Conservation (phyloP, 495 filamentous ascomycete genomes). For the Acidiella bohemica region DNA sequence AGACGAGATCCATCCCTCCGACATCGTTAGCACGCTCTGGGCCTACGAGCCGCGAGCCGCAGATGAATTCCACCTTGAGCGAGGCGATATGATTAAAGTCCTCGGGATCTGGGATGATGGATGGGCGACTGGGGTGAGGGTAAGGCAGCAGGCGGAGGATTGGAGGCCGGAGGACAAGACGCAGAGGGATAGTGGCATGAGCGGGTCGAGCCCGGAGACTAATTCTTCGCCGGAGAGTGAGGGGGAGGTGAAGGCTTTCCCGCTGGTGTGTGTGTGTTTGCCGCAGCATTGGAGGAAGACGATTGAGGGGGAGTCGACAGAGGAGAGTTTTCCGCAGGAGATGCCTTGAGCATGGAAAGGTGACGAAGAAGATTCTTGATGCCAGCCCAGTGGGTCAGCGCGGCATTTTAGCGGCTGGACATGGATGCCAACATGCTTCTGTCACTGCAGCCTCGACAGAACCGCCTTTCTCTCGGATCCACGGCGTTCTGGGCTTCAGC, state of each 20-base stretch:
- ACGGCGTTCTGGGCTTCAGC: too few species aligned
- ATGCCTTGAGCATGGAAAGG: slow-evolving; percentile 8
- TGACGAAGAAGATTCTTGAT: too few species aligned
- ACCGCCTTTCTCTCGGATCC: too few species aligned
- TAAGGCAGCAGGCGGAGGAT: slow-evolving; percentile 75
- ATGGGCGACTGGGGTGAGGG: slow-evolving; percentile 86
- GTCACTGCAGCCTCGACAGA: too few species aligned
- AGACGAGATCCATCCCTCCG: slow-evolving; percentile 85
- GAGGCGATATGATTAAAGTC: slow-evolving; percentile 97
- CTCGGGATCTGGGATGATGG: slow-evolving; percentile 99
- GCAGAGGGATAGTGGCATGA: slow-evolving; percentile 88
- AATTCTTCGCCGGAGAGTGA: slow-evolving; percentile 51
- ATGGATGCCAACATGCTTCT: too few species aligned
- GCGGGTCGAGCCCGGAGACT: slow-evolving; percentile 55
- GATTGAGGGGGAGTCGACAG: slow-evolving; percentile 61
- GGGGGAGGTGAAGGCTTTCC: slow-evolving; percentile 92
- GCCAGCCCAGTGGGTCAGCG: too few species aligned
- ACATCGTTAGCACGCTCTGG: slow-evolving; percentile 86
- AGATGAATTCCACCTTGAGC: slow-evolving; percentile 87
- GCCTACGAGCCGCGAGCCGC: slow-evolving; percentile 87
- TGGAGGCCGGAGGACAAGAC: slow-evolving; percentile 62
- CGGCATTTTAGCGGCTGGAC: too few species aligned
- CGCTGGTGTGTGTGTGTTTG: slow-evolving; percentile 86
- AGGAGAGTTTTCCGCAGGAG: slow-evolving; percentile 4
- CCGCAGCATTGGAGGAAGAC: slow-evolving; percentile 97